These are phyloP conservation scores for Leccinellum albellum DNA, from an alignment of 768 basidiomycete species.

Conservation along the genomic window DNA sequence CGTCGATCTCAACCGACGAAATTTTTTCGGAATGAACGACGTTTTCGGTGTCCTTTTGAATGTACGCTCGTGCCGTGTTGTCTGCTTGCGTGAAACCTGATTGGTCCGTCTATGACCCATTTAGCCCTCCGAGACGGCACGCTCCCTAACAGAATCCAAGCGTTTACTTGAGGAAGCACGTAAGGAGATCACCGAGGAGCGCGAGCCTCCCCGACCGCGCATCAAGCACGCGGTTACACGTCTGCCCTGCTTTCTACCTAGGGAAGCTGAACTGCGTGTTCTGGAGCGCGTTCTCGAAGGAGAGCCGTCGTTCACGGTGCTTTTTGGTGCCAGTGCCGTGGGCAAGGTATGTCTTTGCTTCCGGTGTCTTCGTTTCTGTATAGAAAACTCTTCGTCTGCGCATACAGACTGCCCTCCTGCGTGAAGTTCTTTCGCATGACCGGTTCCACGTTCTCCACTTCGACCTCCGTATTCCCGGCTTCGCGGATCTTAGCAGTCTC, in stretches of 20 bases:
- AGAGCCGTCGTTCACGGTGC: slow-evolving; percentile 74
- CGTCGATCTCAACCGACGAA: slow-evolving; percentile 59
- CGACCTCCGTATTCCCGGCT: slow-evolving; percentile 79
- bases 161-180: slow-evolving; percentile 74
- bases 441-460: slow-evolving; percentile 80
- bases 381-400: neutral
- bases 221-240: slow-evolving; percentile 76
- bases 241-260: slow-evolving; percentile 69
- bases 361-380: neutral
- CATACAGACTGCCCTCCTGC: slow-evolving; percentile 66
- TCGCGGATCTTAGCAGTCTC: slow-evolving; percentile 74
- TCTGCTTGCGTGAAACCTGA: slow-evolving; percentile 4
- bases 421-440: slow-evolving; percentile 68
- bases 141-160: slow-evolving; percentile 75
- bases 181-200: slow-evolving; percentile 65
- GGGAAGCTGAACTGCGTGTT: slow-evolving; percentile 61
- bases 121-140: slow-evolving; percentile 75
- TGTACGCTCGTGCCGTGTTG: slow-evolving; percentile 39
- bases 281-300: slow-evolving; percentile 61
- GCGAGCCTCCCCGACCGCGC: slow-evolving; percentile 62
- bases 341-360: slow-evolving; percentile 57
- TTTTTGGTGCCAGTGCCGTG: slow-evolving; percentile 78
- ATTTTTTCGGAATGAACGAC: slow-evolving; percentile 78
- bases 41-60: slow-evolving; percentile 72
- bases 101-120: slow-evolving; percentile 8